Base-by-base conservation (phyloP, 2,329 filamentous ascomycete genomes). In the Periconia sp. region DNA sequence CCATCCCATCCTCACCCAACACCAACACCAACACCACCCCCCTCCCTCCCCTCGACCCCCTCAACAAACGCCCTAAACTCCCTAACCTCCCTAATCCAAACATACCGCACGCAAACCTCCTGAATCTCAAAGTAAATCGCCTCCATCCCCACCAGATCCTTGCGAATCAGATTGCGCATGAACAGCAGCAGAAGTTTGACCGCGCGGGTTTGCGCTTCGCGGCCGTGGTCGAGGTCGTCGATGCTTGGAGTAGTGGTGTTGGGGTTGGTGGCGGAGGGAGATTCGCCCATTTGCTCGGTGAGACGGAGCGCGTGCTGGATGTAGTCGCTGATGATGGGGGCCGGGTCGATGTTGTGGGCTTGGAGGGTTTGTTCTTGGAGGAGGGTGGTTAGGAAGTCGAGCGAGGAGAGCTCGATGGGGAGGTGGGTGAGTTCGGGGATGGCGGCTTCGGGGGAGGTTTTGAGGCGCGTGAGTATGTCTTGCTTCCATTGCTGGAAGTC, bases 11-110 rank as follows among this genome's bases (percentile, higher is more conserved):
- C 18, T 18, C 42, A 15, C 15, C 14, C 18, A 31, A 48, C 37
- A 42, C 23, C 30, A 11, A 15, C 45, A 37, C 19, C 19, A n/a
- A n/a, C 44, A 23, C 19, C 27, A 30, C 35, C 41, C 23, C 52
- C 50, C 17, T 30, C 50, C 8, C 23, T 46, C 15, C 9, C 49
- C 9, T 58, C 65, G 5, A 27, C 33, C 45, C 64, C 61, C 44
- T 68, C 67, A 15, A 71, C 52, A 59, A 68, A 70, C 13, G 41
- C 49, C 52, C 65, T 69, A 56, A 76, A 75, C 27, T 73, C 73
- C 31, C 74, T 64, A 7, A 76, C 74, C 51, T 77, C 74, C 52
- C 59, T 69, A 15, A 76, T 68, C 68, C 73, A 75, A 30, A 75
- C 63, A 56, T 73, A 77, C 47, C 73, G 53, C 41, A 71, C 66